Conservation (phyloP, 2,329 filamentous ascomycete species). For the Mycosphaerelloides madeirae region DNA sequence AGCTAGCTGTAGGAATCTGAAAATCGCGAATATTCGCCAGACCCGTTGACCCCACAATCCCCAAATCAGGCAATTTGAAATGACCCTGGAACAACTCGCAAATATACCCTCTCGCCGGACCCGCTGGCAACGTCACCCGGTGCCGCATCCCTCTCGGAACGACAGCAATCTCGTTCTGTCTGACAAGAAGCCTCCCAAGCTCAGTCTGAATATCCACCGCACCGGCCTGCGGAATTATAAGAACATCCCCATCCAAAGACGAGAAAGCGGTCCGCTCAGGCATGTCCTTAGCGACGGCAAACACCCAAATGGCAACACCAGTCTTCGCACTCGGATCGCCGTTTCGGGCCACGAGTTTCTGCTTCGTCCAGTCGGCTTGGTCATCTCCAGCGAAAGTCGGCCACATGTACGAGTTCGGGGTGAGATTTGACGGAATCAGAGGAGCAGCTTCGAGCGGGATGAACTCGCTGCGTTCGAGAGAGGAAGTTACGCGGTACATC, state of each 20-base stretch:
- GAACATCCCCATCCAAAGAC: slow-evolving; percentile 66
- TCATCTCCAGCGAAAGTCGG: slow-evolving; percentile 31
- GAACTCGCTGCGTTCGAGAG: slow-evolving; percentile 11
- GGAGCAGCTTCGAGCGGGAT: slow-evolving; percentile 3
- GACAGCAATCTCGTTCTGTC: slow-evolving; percentile 60
- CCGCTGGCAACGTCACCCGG: slow-evolving; percentile 52
- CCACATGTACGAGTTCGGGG: slow-evolving; percentile 19
- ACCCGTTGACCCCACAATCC: slow-evolving; percentile 60
- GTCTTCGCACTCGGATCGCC: slow-evolving; percentile 73
- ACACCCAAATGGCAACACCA: slow-evolving; percentile 73
- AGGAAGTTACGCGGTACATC: slow-evolving; percentile 50
- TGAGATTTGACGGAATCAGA: slow-evolving; percentile 2
- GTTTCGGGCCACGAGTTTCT: slow-evolving; percentile 67
- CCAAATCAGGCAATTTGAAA: slow-evolving; percentile 60
- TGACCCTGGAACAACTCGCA: slow-evolving; percentile 60
- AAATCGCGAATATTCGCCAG: slow-evolving; percentile 62
- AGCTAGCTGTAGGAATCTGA: slow-evolving; percentile 54
- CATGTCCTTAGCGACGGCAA: slow-evolving; percentile 75
- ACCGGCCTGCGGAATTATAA: slow-evolving; percentile 61
- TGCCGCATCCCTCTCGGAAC: slow-evolving; percentile 61
- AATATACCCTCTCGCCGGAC: slow-evolving; percentile 59
- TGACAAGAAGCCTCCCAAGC: slow-evolving; percentile 57
- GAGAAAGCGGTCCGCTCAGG: slow-evolving; percentile 66
- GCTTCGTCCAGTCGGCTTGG: slow-evolving; percentile 55
- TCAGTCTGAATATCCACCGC: slow-evolving; percentile 63